Base-by-base conservation (phyloP, 768 basidiomycete species). In the Punctularia strigosozonata region DNA sequence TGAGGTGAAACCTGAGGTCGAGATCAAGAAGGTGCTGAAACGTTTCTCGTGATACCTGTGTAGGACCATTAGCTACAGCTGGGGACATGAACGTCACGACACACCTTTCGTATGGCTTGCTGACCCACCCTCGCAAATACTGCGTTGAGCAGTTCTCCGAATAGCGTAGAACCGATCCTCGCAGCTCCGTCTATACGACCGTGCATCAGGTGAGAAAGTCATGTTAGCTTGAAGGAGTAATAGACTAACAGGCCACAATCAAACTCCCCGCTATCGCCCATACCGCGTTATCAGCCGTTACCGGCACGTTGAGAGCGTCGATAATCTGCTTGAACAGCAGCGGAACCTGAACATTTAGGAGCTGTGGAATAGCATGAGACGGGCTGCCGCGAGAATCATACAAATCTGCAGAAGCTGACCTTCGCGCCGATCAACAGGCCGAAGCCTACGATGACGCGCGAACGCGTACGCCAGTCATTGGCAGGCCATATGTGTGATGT, bases 321-420 rank as follows among this genome's bases (percentile, higher is more conserved):
- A 99, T 78, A 31, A 99, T 74, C 20, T 69, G 59, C 60, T 97
- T 98, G 73, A 99, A 99, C 44, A 98, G 64, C 47, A 88, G 74
- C 1, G 95, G 95, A n/a, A 99, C 92, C 69, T 98, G 94, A 1
- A 99, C 95, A 55, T 97, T 99, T 41, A 97, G 62, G 31, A 95
- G 61, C 90, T 91, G 40, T 31, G 3, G 12, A 36, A 31, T 19
- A 8, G 26, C 15, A 28, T 28, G 20, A 2, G 35, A 31, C 17
- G 25, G 25, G 15, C 18, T 31, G 25, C 10, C n/a, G 20, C n/a
- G 28, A 5, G 3, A n/a, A 14, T 23, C 21, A 41, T 28, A 10
- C 13, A 26, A 21, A 19, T 10, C 30, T 30, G 36, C 4, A 21
- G 25, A 20, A 18, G 51, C 69, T 40, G 38, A 91, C 88, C 73